These are phyloP conservation scores for Colletotrichum sidae DNA, from an alignment of 2,329 filamentous ascomycete genomes.

Conservation along the genomic window DNA sequence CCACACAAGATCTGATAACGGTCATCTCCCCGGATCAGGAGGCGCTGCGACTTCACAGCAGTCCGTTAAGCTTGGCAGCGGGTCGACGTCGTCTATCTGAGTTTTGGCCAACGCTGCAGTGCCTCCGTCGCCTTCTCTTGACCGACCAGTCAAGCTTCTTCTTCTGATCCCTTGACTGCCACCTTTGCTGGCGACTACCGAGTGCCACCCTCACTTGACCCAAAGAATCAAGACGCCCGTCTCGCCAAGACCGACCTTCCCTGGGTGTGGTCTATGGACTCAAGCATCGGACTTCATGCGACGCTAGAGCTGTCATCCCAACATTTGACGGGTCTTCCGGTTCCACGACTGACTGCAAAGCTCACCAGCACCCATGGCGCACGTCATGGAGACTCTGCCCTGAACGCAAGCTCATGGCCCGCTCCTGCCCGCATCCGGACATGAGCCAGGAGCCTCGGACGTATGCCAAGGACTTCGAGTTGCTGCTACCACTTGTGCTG, in stretches of 20 bases:
- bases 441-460: slow-evolving; percentile 13
- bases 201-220: slow-evolving; percentile 23
- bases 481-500: not conserved
- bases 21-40: slow-evolving; percentile 25
- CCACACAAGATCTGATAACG: slow-evolving; percentile 34
- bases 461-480: slow-evolving; percentile 2
- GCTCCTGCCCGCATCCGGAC: slow-evolving; percentile 21
- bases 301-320: slow-evolving; percentile 7
- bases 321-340: slow-evolving; percentile 15
- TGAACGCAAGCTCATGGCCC: slow-evolving; percentile 11
- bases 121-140: slow-evolving; percentile 18
- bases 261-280: slow-evolving; percentile 11
- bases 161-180: slow-evolving; percentile 14
- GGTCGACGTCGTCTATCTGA: slow-evolving; percentile 32
- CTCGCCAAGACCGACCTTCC: slow-evolving; percentile 22
- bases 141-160: slow-evolving; percentile 13
- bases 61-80: slow-evolving; percentile 28
- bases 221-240: slow-evolving; percentile 10
- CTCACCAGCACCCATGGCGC: slow-evolving; percentile 29
- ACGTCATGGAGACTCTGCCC: slow-evolving; percentile 28
- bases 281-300: slow-evolving; percentile 14
- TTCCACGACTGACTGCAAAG: not conserved
- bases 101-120: slow-evolving; percentile 12
- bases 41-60: not conserved
- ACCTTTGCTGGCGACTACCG: slow-evolving; percentile 16